These are phyloP conservation scores for Pyrrhoderma lamaoense DNA, from an alignment of 1,284 basidiomycete species.

Conservation along the genomic window DNA sequence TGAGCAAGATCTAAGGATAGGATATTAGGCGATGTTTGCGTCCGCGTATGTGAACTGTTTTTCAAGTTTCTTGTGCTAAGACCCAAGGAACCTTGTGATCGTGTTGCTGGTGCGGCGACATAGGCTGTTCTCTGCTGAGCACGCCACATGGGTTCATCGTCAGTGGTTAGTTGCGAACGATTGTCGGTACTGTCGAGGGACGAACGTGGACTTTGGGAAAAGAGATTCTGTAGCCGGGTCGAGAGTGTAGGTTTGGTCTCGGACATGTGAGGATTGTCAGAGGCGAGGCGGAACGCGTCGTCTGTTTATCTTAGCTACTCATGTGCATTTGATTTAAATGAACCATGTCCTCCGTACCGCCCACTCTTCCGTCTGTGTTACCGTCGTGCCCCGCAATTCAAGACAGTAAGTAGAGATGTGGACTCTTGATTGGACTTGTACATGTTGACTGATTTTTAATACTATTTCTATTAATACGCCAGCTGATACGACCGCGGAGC, in stretches of 20 bases:
- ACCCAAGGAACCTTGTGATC: background rate
- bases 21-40: background rate
- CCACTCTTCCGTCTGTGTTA: conserved; percentile 46
- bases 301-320: too few species aligned
- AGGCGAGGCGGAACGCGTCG: too few species aligned
- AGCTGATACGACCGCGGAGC: conserved; percentile 31
- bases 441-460: too few species aligned
- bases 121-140: background rate
- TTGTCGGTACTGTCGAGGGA: conserved; percentile 5
- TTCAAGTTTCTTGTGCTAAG: background rate
- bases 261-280: too few species aligned
- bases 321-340: too few species aligned
- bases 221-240: conserved; percentile 8
- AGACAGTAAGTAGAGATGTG: conserved; percentile 40
- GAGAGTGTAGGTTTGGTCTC: too few species aligned
- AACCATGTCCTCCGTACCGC: background rate
- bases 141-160: conserved; percentile 18
- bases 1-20: conserved; percentile 9
- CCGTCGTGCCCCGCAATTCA: conserved; percentile 43
- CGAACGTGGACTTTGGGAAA: conserved; percentile 8
- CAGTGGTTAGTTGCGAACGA: background rate
- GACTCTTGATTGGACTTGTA: too few species aligned
- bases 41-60: background rate
- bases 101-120: background rate
- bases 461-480: too few species aligned